Conservation (phyloP, 1,284 basidiomycete genomes). For the Anthracocystis panici-leucophaei region DNA sequence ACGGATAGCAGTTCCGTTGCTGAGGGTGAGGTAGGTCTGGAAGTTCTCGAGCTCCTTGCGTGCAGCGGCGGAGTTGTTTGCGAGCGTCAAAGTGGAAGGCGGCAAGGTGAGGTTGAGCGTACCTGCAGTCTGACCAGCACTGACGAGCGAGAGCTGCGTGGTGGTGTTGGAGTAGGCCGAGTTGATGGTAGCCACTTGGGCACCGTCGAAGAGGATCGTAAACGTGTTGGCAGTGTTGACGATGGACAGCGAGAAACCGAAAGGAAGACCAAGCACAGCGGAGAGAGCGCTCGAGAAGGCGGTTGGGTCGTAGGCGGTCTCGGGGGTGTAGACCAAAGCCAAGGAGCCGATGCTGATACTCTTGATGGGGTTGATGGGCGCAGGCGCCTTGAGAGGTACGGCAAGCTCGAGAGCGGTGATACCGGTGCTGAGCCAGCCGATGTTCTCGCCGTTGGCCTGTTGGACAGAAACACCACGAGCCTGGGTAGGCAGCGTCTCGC, state of each 20-base stretch:
- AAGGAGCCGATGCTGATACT: constrained; percentile 78
- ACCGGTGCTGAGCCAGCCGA: constrained; percentile 79
- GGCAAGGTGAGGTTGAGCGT: constrained; percentile 78
- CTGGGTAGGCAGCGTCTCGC: constrained; percentile 75
- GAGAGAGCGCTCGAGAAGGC: constrained; percentile 76
- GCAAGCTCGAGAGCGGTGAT: constrained; percentile 76
- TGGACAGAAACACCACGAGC: constrained; percentile 75
- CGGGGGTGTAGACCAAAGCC: constrained; percentile 75
- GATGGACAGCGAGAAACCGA: constrained; percentile 80
- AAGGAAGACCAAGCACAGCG: constrained; percentile 78
- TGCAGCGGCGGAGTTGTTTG: constrained; percentile 73
- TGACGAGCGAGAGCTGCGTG: constrained; percentile 52
- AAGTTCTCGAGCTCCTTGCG: constrained; percentile 65
- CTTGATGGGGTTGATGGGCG: constrained; percentile 78
- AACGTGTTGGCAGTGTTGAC: constrained; percentile 76
- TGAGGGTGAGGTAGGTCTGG: constrained; percentile 68
- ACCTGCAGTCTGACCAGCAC: constrained; percentile 76
- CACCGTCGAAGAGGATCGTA: constrained; percentile 76
- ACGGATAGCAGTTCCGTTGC: constrained; percentile 75
- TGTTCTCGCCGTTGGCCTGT: constrained; percentile 74
- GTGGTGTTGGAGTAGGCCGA: constrained; percentile 40
- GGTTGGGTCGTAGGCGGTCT: constrained; percentile 76
- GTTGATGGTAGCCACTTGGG: constrained; percentile 74
- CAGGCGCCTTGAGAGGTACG: constrained; percentile 75
- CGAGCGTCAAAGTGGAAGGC: constrained; percentile 74